phyloP scores from a whole-genome alignment of 768 basidiomycete genomes.

The Tremella yokohamensis region DNA sequence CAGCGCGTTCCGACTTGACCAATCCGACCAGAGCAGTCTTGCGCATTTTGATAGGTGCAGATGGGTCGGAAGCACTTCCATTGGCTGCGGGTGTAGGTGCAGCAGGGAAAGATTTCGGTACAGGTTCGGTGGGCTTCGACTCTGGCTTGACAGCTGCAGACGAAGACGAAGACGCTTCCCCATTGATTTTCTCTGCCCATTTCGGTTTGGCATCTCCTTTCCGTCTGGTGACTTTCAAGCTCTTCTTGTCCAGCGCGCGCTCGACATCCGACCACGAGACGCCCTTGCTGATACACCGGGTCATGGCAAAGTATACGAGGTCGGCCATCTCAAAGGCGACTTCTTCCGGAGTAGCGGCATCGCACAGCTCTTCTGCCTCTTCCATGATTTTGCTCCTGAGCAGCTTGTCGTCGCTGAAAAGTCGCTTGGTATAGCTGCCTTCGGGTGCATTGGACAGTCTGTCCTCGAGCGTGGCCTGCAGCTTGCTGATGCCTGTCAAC shows the following conservation, averaged over 20 bases:
- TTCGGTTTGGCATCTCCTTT: slow-evolving; percentile 89
- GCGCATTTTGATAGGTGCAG: slow-evolving; percentile 67
- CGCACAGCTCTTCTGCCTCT: slow-evolving; percentile 95
- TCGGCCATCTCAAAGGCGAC: slow-evolving; percentile 94
- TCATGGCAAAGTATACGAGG: slow-evolving; percentile 84
- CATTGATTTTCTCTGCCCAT: slow-evolving; percentile 56
- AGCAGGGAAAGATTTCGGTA: slow-evolving; percentile 43
- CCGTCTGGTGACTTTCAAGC: slow-evolving; percentile 77
- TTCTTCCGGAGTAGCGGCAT: slow-evolving; percentile 65
- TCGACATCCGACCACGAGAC: slow-evolving; percentile 81
- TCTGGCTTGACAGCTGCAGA: slow-evolving; percentile 22
- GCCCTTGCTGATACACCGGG: slow-evolving; percentile 76
- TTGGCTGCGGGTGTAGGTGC: neutral
- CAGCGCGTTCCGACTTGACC: slow-evolving; percentile 57
- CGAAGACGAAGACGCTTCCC: neutral
- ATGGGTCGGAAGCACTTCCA: neutral
- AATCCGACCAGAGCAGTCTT: slow-evolving; percentile 60
- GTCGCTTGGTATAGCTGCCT: slow-evolving; percentile 83
- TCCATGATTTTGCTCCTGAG: slow-evolving; percentile 93
- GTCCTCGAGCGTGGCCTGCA: slow-evolving; percentile 72
- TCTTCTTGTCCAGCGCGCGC: slow-evolving; percentile 74
- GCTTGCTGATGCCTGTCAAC: slow-evolving; percentile 68
- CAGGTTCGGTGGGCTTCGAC: slow-evolving; percentile 45
- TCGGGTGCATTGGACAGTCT: slow-evolving; percentile 73
- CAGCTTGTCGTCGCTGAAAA: slow-evolving; percentile 78